Evolutionary conservation across 345 rosid species (phyloP).

Genomic region (Citrus sp.): DNA sequence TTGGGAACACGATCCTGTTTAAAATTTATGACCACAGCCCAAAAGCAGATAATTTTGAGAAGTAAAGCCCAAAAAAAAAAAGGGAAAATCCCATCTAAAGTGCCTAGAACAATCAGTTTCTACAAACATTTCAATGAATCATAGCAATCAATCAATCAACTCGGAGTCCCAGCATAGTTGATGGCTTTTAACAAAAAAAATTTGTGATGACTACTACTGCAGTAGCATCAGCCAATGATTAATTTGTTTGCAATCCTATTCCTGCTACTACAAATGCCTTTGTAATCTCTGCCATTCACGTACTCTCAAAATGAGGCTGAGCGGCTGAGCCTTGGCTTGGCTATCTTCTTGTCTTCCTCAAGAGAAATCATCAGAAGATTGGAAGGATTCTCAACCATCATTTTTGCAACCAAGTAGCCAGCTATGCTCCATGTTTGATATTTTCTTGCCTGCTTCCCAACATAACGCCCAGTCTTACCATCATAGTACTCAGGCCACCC

Average conservation of each 20-base stretch:
- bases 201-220: neutral
- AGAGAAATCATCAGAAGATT: conserved; percentile 35
- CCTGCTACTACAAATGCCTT: neutral
- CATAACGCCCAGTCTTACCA: conserved; percentile 43
- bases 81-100: neutral
- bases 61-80: neutral
- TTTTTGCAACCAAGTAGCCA: conserved; percentile 41
- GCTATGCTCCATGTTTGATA: conserved; percentile 53
- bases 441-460: conserved; percentile 55
- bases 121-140: neutral
- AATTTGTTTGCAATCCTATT: neutral
- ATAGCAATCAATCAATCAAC: neutral
- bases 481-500: conserved; percentile 62
- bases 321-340: conserved; percentile 36
- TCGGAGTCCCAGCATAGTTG: neutral
- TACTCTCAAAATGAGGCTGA: conserved; percentile 26
- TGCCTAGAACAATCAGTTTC: neutral
- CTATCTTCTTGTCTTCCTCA: conserved; percentile 43
- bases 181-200: neutral
- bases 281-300: neutral
- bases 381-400: conserved; percentile 48
- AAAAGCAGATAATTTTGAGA: neutral
- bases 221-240: neutral
- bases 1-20: neutral
- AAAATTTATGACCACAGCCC: neutral